phyloP scores from a whole-genome alignment of 2,329 filamentous ascomycete genomes.

The Diaporthe humulicola region DNA sequence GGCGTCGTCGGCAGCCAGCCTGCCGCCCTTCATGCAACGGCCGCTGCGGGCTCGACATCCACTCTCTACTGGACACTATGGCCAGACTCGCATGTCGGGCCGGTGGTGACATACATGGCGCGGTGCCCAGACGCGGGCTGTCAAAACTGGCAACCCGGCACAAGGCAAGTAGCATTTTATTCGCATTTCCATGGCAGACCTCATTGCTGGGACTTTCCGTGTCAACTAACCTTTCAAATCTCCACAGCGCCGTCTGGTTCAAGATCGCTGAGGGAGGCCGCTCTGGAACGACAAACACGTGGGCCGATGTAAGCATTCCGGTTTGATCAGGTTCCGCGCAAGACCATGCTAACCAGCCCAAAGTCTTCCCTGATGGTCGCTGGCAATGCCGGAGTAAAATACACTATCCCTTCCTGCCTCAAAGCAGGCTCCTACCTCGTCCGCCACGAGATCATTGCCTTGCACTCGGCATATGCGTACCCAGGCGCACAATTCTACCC shows the following conservation, averaged over 20 bases:
- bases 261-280: constrained; percentile 65
- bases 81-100: constrained; percentile 65
- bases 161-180: constrained; percentile 46
- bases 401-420: constrained; percentile 68
- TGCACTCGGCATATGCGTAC: constrained; percentile 62
- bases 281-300: constrained; percentile 62
- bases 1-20: constrained; percentile 63
- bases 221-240: constrained; percentile 36
- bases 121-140: constrained; percentile 66
- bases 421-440: constrained; percentile 69
- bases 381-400: constrained; percentile 58
- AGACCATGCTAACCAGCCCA: background rate
- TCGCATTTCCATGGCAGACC: too few relatives aligned
- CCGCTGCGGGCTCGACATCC: constrained; percentile 65
- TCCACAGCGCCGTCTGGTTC: constrained; percentile 64
- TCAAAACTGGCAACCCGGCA: constrained; percentile 61
- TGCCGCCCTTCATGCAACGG: constrained; percentile 66
- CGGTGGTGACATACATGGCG: constrained; percentile 72
- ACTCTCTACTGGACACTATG: constrained; percentile 68
- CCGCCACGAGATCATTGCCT: constrained; percentile 69
- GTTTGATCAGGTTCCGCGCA: background rate
- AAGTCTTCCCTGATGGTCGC: constrained; percentile 57
- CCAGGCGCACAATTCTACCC: constrained; percentile 71
- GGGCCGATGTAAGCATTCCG: constrained; percentile 55
- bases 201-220: background rate